Evolutionary conservation across 305 asterid genomes (phyloP).

Genomic region (Lippia alba): DNA sequence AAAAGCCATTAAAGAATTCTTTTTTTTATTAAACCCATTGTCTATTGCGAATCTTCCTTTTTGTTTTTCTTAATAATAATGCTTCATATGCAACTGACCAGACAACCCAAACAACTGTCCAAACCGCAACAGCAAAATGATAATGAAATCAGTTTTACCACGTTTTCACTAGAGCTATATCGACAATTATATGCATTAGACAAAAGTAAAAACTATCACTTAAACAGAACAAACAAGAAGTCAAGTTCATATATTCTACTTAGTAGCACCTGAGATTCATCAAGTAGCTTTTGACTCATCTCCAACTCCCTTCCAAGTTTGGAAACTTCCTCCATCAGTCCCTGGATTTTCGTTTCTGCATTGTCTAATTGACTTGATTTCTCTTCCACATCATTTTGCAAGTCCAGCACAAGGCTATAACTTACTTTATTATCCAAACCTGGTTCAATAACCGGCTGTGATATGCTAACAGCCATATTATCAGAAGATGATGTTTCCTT

Average conservation of each 20-base stretch:
- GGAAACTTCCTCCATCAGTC: constrained; percentile 64
- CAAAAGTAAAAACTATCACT: too few relatives aligned
- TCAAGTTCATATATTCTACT: constrained; percentile 2
- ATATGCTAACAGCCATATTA: constrained; percentile 82
- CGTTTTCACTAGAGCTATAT: too few relatives aligned
- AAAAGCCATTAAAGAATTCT: neutral
- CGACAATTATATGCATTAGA: too few relatives aligned
- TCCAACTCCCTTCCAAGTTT: constrained; percentile 81
- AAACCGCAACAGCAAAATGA: too few relatives aligned
- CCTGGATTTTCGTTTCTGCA: constrained; percentile 66
- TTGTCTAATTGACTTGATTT: constrained; percentile 66
- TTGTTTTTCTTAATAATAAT: neutral
- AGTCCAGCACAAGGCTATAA: constrained; percentile 54
- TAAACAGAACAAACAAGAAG: neutral
- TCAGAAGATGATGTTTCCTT: constrained; percentile 39
- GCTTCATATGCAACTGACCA: too few relatives aligned
- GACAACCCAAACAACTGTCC: neutral
- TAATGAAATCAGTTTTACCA: too few relatives aligned
- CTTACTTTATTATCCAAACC: constrained; percentile 51
- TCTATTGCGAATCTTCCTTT: constrained; percentile 3
- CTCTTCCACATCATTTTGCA: constrained; percentile 62
- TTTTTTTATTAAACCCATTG: too few relatives aligned
- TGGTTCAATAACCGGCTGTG: constrained; percentile 46
- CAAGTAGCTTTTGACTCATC: constrained; percentile 77
- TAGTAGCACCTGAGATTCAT: constrained; percentile 90